Conservation (phyloP, 495 filamentous ascomycete genomes). For the Xylaria bambusicola region DNA sequence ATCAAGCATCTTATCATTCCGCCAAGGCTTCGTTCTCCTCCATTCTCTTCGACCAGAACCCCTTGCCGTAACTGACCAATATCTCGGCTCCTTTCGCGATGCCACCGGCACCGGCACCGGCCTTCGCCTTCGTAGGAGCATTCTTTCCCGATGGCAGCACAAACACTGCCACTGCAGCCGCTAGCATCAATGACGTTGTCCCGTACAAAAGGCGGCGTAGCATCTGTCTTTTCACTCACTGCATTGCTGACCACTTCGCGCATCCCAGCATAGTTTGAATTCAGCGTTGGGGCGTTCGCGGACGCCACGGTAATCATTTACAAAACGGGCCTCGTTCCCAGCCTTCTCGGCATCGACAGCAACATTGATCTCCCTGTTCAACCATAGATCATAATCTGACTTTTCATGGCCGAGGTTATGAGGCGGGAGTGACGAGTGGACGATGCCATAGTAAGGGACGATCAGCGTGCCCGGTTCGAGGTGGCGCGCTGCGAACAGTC, state of each 20-base stretch:
- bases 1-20: neutral
- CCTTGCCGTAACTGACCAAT: slow-evolving; percentile 69
- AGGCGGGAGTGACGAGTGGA: slow-evolving; percentile 51
- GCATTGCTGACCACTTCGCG: slow-evolving; percentile 45
- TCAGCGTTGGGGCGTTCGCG: slow-evolving; percentile 58
- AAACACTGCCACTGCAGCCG: slow-evolving; percentile 54
- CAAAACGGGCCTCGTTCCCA: slow-evolving; percentile 72
- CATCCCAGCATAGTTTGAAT: slow-evolving; percentile 58
- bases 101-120: slow-evolving; percentile 42
- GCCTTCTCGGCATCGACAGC: slow-evolving; percentile 62
- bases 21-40: neutral
- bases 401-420: slow-evolving; percentile 35
- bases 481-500: slow-evolving; percentile 63
- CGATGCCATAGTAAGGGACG: slow-evolving; percentile 64
- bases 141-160: slow-evolving; percentile 61
- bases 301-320: slow-evolving; percentile 75
- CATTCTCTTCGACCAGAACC: slow-evolving; percentile 57
- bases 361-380: slow-evolving; percentile 59
- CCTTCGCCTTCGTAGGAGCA: slow-evolving; percentile 43
- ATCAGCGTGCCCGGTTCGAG: slow-evolving; percentile 61
- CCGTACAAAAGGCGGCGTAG: neutral
- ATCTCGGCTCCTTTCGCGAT: slow-evolving; percentile 60
- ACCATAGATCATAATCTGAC: slow-evolving; percentile 68
- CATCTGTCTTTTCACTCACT: slow-evolving; percentile 20
- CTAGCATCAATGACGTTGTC: slow-evolving; percentile 17